Base-by-base conservation (phyloP, 1,139 yeast species). In the Pichia sp. region DNA sequence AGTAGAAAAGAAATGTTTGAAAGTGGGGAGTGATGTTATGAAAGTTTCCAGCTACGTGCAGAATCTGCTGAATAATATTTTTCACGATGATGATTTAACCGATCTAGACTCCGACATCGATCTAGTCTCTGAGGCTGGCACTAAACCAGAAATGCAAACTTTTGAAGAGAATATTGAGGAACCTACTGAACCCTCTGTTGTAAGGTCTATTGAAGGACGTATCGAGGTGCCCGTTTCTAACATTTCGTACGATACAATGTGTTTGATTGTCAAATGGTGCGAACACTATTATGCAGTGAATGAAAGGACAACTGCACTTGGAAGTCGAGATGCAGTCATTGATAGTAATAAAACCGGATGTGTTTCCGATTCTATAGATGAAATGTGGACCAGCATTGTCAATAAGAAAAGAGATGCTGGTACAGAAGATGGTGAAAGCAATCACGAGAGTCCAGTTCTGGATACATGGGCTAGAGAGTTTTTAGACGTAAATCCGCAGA, bases 391-490 rank as follows among this genome's bases (percentile, higher is more conserved):
- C 23, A 16, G 23, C 11, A 32, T 32, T 32, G 33, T 10, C 9
- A 32, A 32, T 32, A 11, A 32, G 2, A 9, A 32, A 32, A 10
- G 5, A 5, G 33, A 16, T n/a, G 28, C 33, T 10, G 23, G 28
- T 23, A 31, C 26, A 29, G 76, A 69, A 55, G 75, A 75, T 27
- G 66, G 11, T 32, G 11, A 32, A 32, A 32, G 33, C 33, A 11
- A 11, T 32, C 11, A 11, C 33, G 11, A 11, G 9, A 32, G 23
- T 16, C 23, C 23, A 16, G 23, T 16, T 16, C 23, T 16, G 44
- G 90, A 84, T 53, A 88, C 86, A 49, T 92, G 97, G 97, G 97
- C 90, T 66, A 84, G 85, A 64, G 85, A 84, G 61, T 92, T 90
- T 64, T 74, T 92, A 60, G 84, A 86, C 56, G 96, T 90, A 36